Conservation (phyloP, 306 rosid genomes). For the Senna siamea region DNA sequence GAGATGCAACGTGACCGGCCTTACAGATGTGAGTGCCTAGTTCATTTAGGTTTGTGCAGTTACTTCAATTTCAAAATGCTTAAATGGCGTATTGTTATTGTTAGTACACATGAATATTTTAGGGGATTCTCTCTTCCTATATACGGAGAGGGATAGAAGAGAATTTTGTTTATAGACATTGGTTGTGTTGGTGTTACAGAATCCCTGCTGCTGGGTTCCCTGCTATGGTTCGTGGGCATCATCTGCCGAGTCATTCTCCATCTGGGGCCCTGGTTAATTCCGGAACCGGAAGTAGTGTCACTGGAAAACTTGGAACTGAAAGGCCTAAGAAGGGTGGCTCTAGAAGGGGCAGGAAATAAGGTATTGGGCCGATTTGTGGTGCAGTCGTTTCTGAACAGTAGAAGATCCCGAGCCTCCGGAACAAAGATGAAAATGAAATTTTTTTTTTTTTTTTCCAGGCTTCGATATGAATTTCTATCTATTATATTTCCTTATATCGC, state of each 20-base stretch:
- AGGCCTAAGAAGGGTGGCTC: slow-evolving; percentile 58
- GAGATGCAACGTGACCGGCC: slow-evolving; percentile 8
- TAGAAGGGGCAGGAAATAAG: slow-evolving; percentile 55
- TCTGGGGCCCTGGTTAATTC: slow-evolving; percentile 40
- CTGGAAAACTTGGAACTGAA: slow-evolving; percentile 45
- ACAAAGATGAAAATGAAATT: slow-evolving; percentile 70
- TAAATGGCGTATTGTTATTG: too few relatives aligned
- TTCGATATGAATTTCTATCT: slow-evolving; percentile 3
- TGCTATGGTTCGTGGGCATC: slow-evolving; percentile 91
- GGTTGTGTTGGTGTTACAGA: slow-evolving; percentile 54
- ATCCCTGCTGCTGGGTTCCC: slow-evolving; percentile 99
- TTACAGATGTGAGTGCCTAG: too few relatives aligned
- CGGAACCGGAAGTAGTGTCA: slow-evolving; percentile 41
- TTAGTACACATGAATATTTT: too few relatives aligned
- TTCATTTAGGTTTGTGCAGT: too few relatives aligned
- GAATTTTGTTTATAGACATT: slow-evolving; percentile 18
- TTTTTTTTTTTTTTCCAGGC: slow-evolving; percentile 17
- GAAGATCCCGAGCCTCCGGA: slow-evolving; percentile 77
- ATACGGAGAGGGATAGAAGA: too few relatives aligned
- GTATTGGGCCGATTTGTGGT: slow-evolving; percentile 27
- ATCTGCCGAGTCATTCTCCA: slow-evolving; percentile 65
- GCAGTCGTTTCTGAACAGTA: slow-evolving; percentile 54
- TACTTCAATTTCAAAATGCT: neutral
- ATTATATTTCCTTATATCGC: too few relatives aligned
- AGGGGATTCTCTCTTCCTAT: too few relatives aligned